Evolutionary conservation across 768 basidiomycete species (phyloP).

Genomic region (Termitomyces sp.): DNA sequence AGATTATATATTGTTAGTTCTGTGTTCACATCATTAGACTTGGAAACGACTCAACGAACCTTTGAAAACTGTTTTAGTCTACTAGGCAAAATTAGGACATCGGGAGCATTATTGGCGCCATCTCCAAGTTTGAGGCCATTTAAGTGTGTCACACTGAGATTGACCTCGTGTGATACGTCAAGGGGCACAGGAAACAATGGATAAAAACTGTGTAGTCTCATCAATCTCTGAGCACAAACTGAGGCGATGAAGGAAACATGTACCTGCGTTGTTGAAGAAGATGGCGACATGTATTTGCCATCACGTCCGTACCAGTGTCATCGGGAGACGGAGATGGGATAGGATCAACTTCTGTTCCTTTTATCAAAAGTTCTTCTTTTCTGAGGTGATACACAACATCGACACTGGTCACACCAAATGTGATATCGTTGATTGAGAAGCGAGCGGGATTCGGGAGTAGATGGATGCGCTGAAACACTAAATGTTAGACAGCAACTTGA

Average conservation of each 20-base stretch:
- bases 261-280: conserved; percentile 86
- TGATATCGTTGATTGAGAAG: conserved; percentile 81
- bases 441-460: conserved; percentile 82
- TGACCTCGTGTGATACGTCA: conserved; percentile 72
- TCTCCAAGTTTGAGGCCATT: conserved; percentile 32
- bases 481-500: not conserved
- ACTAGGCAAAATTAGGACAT: conserved; percentile 85
- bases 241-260: conserved; percentile 4
- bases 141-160: conserved; percentile 84
- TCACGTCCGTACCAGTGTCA: conserved; percentile 55
- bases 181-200: conserved; percentile 86
- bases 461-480: conserved; percentile 53
- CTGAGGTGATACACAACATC: conserved; percentile 88
- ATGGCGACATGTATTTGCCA: conserved; percentile 75
- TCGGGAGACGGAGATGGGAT: conserved; percentile 29
- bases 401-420: conserved; percentile 75
- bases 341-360: conserved; percentile 57
- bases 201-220: conserved; percentile 66
- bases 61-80: conserved; percentile 87
- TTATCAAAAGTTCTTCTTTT: conserved; percentile 74
- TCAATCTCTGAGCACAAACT: not conserved
- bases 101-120: conserved; percentile 52
- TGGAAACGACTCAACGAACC: conserved; percentile 33
- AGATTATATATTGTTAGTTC: not conserved
- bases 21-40: not conserved